Conservation (phyloP, 495 filamentous ascomycete genomes). For the Melanomma pulvis-pyrius region DNA sequence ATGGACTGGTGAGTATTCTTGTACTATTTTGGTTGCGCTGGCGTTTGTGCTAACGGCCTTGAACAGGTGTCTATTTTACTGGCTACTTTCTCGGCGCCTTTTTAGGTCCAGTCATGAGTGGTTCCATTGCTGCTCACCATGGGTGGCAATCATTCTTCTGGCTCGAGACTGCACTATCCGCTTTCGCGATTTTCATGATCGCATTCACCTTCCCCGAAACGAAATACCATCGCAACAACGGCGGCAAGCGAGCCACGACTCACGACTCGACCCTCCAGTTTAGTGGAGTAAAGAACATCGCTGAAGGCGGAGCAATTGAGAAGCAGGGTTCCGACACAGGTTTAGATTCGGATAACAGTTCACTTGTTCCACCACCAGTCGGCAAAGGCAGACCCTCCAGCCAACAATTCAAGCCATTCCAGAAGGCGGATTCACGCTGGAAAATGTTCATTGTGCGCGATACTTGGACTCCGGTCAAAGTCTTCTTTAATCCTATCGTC, state of each 20-base stretch:
- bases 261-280: background rate
- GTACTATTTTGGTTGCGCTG: slow-evolving; percentile 43
- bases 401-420: slow-evolving; percentile 57
- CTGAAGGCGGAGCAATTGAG: slow-evolving; percentile 2
- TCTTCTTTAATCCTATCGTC: slow-evolving; percentile 63
- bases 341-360: slow-evolving; percentile 8
- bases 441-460: slow-evolving; percentile 48
- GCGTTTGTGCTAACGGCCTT: slow-evolving; percentile 26
- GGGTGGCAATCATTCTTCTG: slow-evolving; percentile 62
- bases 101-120: slow-evolving; percentile 60
- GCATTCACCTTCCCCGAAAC: slow-evolving; percentile 63
- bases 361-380: slow-evolving; percentile 33
- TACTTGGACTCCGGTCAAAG: slow-evolving; percentile 54
- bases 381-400: slow-evolving; percentile 55
- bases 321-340: background rate
- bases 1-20: slow-evolving; percentile 63
- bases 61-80: slow-evolving; percentile 29
- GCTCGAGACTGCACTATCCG: slow-evolving; percentile 54
- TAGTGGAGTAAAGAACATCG: background rate
- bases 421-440: slow-evolving; percentile 46
- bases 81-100: slow-evolving; percentile 44
- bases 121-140: slow-evolving; percentile 57
- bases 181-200: slow-evolving; percentile 51
- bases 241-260: slow-evolving; percentile 25
- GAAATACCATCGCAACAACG: slow-evolving; percentile 53